Evolutionary conservation across 257 asterid species (phyloP), one percentile per base, ranked within the genome.

Genomic region (Solanum gandarillasii): DNA sequence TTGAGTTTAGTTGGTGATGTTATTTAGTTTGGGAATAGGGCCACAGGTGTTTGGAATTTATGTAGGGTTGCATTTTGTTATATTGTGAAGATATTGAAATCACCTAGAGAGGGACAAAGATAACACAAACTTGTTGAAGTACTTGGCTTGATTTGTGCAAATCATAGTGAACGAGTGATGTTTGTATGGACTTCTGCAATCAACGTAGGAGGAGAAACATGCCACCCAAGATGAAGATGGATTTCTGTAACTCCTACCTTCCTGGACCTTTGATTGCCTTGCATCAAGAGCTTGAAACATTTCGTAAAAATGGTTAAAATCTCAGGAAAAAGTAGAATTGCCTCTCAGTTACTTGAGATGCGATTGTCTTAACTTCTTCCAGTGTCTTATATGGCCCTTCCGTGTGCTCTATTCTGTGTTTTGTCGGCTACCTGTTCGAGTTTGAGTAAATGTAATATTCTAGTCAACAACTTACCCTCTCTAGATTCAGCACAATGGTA

Each of bases 71-170:
- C 52, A 43, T 43, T 43, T 16, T 43, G 52, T 43, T 43, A 43
- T 43, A 43, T 11, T 43, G 5, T 43, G 52, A 43, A 43, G 52
- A 43, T 43, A 43, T 43, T 43, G 99, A 70, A 99, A 97, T 83
- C 96, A 97, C 91, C 90, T 96, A 58, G 98, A 97, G 84, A 92
- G 99, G 83, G 99, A 97, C 96, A 96, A 93, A 89, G 99, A 95
- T 8, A 95, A 97, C 88, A 94, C 98, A 34, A 97, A 97, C 92
- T 32, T 92, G 92, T 95, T 97, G 94, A 97, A 92, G 89, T 97
- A 97, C 95, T 93, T 97, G 98, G 99, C 99, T 9, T 97, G 91
- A 95, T 85, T 86, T 79, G 48, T 72, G n/a, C 84, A 38, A 13
- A 70, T 52, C 34, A 25, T 67, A 43, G 25, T 71, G 70, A 14